Conservation (phyloP, 2,329 filamentous ascomycete species). For the Colletotrichum lindemuthianum region DNA sequence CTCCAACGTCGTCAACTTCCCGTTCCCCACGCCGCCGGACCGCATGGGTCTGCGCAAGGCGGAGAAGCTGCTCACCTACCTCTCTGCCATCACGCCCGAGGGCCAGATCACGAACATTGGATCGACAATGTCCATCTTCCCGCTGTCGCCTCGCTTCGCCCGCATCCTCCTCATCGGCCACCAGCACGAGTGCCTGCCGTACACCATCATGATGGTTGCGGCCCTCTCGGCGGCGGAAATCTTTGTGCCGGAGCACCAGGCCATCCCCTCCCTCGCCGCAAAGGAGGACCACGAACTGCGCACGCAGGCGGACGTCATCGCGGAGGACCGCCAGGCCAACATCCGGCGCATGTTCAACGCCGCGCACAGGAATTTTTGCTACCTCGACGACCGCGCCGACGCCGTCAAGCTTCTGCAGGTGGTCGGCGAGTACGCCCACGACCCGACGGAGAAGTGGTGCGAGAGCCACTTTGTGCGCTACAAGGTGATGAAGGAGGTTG, state of each 20-base stretch:
- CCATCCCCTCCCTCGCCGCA: constrained; percentile 67
- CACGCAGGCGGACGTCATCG: constrained; percentile 74
- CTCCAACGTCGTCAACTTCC: constrained; percentile 90
- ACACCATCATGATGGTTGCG: constrained; percentile 89
- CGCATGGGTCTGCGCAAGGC: constrained; percentile 80
- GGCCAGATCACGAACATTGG: constrained; percentile 84
- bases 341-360: constrained; percentile 71
- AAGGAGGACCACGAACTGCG: constrained; percentile 60
- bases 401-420: constrained; percentile 91
- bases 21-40: constrained; percentile 92
- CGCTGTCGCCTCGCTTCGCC: constrained; percentile 88
- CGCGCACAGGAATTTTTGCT: constrained; percentile 81
- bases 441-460: constrained; percentile 79
- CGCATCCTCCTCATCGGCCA: constrained; percentile 92
- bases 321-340: constrained; percentile 75
- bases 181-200: constrained; percentile 81
- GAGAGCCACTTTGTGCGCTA: constrained; percentile 83
- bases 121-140: constrained; percentile 86
- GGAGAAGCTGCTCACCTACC: constrained; percentile 85
- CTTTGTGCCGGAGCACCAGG: constrained; percentile 84
- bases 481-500: constrained; percentile 88
- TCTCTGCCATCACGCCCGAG: constrained; percentile 78
- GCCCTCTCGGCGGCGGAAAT: constrained; percentile 89
- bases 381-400: constrained; percentile 84
- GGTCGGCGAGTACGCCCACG: constrained; percentile 86